phyloP scores from a whole-genome alignment of 257 asterid genomes.

The Avicennia marina region DNA sequence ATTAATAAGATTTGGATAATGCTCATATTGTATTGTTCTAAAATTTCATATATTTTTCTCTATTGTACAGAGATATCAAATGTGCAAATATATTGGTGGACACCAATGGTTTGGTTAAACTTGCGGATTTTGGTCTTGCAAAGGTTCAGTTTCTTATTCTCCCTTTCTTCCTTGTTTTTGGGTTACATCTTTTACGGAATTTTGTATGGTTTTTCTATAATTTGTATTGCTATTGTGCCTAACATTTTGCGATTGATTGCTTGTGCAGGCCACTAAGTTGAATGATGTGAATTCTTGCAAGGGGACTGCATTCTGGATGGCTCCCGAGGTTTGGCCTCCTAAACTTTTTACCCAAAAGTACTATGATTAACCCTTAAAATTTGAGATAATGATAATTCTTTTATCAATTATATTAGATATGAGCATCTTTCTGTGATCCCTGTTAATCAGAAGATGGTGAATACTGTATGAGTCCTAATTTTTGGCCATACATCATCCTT shows the following conservation, averaged over 20 bases:
- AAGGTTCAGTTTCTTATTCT: constrained; percentile 32
- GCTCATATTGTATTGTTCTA: background rate
- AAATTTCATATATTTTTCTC: background rate
- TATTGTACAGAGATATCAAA: constrained; percentile 53
- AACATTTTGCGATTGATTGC: background rate
- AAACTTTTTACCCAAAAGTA: background rate
- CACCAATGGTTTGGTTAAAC: constrained; percentile 55
- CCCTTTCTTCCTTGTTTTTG: background rate
- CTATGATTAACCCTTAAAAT: background rate
- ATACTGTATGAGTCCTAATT: too few relatives aligned
- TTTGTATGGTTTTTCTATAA: too few relatives aligned
- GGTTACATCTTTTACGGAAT: background rate
- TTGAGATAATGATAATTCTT: too few relatives aligned
- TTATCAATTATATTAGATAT: too few relatives aligned
- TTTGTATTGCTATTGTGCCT: background rate
- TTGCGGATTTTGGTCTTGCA: constrained; percentile 69
- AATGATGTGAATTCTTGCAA: constrained; percentile 90
- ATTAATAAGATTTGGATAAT: constrained; percentile 4
- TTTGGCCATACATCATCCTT: too few relatives aligned
- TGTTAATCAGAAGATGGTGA: too few relatives aligned
- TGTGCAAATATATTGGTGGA: constrained; percentile 70
- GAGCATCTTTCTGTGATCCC: too few relatives aligned
- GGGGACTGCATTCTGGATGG: constrained; percentile 98
- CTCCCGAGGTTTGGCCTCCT: constrained; percentile 80
- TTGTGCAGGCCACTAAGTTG: constrained; percentile 67